Evolutionary conservation across 208 protist genomes (phyloP).

Genomic region (Trypanosoma scelopori): DNA sequence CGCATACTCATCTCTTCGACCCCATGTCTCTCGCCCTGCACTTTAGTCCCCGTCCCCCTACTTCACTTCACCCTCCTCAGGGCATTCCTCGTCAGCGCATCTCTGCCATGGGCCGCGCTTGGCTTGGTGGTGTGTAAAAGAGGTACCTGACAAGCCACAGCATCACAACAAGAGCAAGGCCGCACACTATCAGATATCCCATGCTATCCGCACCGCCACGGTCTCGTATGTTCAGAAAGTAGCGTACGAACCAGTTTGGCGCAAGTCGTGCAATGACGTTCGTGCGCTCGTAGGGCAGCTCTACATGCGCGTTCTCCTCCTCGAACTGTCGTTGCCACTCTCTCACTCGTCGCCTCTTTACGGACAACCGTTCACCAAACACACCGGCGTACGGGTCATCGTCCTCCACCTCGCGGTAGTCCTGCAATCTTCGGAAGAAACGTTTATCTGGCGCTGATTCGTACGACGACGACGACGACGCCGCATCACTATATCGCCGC

Average conservation of each 20-base stretch:
- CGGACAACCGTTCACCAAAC: slow-evolving; percentile 61
- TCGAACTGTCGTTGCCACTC: slow-evolving; percentile 90
- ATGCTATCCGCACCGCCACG: slow-evolving; percentile 62
- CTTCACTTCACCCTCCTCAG: slow-evolving; percentile 2
- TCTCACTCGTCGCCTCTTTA: slow-evolving; percentile 56
- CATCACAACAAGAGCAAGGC: slow-evolving; percentile 21
- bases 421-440: slow-evolving; percentile 52
- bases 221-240: slow-evolving; percentile 81
- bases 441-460: slow-evolving; percentile 42
- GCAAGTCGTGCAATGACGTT: slow-evolving; percentile 65
- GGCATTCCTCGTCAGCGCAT: slow-evolving; percentile 40
- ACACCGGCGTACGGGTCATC: slow-evolving; percentile 67
- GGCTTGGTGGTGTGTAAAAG: slow-evolving; percentile 75
- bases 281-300: slow-evolving; percentile 83
- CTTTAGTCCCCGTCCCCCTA: background rate
- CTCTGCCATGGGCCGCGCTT: slow-evolving; percentile 56
- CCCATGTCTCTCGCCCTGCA: too few species aligned
- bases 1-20: too few species aligned
- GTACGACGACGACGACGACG: slow-evolving; percentile 15
- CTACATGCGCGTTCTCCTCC: slow-evolving; percentile 74
- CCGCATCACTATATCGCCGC: slow-evolving; percentile 42
- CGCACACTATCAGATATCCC: slow-evolving; percentile 35
- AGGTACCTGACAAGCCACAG: slow-evolving; percentile 59
- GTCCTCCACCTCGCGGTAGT: slow-evolving; percentile 82
- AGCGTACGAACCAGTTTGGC: slow-evolving; percentile 87